A percentile compares a stretch with the other conserved stretches of the same genome.
Evolutionary conservation across 2,329 filamentous ascomycete species (phyloP).

Genomic region (Nannizzia gypsea): DNA sequence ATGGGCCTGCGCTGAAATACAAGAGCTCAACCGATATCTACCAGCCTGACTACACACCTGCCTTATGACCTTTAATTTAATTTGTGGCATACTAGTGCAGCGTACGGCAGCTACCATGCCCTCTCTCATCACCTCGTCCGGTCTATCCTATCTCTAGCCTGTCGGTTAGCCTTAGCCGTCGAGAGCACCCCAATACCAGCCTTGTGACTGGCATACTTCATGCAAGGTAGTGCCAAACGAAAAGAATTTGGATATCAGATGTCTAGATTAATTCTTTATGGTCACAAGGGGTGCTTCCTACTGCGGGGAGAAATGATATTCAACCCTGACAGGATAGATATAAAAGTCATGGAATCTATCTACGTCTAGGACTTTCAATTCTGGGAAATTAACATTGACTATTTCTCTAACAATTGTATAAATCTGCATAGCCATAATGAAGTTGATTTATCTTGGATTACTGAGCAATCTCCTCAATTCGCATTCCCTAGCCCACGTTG

Average conservation of each 20-base stretch:
- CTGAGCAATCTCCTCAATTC: background rate
- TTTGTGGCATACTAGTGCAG: background rate
- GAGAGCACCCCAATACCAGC: background rate
- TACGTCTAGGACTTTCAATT: background rate
- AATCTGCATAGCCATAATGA: background rate
- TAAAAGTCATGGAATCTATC: background rate
- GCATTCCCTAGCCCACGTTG: background rate
- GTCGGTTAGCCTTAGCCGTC: background rate
- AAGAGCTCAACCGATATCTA: background rate
- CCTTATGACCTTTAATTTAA: background rate
- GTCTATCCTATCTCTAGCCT: background rate
- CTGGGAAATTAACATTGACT: background rate
- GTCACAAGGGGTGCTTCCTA: background rate
- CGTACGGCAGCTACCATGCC: background rate
- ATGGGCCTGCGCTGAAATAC: background rate
- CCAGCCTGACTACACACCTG: background rate
- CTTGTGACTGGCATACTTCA: background rate
- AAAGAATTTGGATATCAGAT: slow-evolving; percentile 2
- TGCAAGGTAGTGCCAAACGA: background rate
- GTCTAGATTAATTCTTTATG: background rate
- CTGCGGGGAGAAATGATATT: background rate
- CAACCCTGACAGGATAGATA: background rate
- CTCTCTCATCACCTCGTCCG: background rate
- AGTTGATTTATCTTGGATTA: background rate
- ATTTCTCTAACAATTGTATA: background rate